Evolutionary conservation across 2,329 filamentous ascomycete species (phyloP), one percentile per base, ranked within the genome.

Genomic region (Colletotrichum agaves): DNA sequence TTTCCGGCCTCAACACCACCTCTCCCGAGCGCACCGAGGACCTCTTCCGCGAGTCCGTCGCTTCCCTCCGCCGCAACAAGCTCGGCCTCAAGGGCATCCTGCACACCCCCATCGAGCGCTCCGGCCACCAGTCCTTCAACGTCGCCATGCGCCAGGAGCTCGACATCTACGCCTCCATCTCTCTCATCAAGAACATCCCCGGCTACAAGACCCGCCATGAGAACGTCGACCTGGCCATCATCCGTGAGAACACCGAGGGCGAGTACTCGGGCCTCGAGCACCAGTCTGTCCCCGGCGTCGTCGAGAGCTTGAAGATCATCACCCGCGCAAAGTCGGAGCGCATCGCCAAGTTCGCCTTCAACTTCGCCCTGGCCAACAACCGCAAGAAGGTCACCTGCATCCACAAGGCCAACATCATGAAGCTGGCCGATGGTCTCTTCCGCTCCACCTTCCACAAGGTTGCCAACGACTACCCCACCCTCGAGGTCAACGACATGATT

Each of bases 391-490:
- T 99, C 66, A 98, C 96, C 74, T 98, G 95, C 86, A 98, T 99
- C 80, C 96, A 99, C 91, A 99, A 99, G 89, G 96, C 96, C 84
- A 99, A 99, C 88, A 99, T 99, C 86, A 99, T 99, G 96, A 99
- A 99, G 89, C 88, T 99, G 68, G 95, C 94, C 80, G 96, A 99
- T 76, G 96, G 96, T 83, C 92, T 99, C 65, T 99, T 99, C 93
- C 92, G 96, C 81, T 95, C 91, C 85, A 98, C 96, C 74, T 97
- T 98, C 88, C 93, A 97, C 86, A 88, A 90, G 77, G 90, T 96
- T 74, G 93, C 94, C 73, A 92, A 97, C 86, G 93, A 97, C 81
- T 99, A 96, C 86, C 95, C 96, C 69, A 97, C 93, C 71, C 88
- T 99, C 75, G 93, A 98, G 87, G 91, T 91, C 79, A 97, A 97